A percentile compares a stretch with the other conserved stretches of the same genome.
Evolutionary conservation across 768 basidiomycete species (phyloP).

Genomic region (Paxillus rubicundulus): DNA sequence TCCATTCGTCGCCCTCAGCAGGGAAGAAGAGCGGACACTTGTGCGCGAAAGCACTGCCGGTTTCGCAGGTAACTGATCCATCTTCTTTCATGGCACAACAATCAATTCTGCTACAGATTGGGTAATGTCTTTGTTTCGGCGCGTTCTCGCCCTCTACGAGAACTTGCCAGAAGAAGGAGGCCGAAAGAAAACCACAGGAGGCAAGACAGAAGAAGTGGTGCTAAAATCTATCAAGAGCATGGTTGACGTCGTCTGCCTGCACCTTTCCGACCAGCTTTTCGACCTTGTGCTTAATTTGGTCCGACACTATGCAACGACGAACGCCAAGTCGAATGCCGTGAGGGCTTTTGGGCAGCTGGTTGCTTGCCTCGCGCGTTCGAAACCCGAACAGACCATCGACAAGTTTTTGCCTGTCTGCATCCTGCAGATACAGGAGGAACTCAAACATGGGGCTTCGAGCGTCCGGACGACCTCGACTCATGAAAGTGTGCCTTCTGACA

Average conservation of each 20-base stretch:
- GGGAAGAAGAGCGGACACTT: constrained; percentile 67
- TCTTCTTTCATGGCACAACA: neutral
- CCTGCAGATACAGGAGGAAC: constrained; percentile 75
- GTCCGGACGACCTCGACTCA: constrained; percentile 76
- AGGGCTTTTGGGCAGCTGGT: constrained; percentile 87
- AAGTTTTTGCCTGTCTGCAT: constrained; percentile 80
- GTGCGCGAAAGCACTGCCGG: constrained; percentile 75
- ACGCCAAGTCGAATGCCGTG: constrained; percentile 89
- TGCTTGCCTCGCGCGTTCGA: constrained; percentile 75
- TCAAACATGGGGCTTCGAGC: constrained; percentile 88
- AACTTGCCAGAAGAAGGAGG: constrained; percentile 96
- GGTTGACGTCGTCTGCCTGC: constrained; percentile 77
- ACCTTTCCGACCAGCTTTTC: constrained; percentile 63
- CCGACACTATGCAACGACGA: constrained; percentile 84
- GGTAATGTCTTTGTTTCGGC: constrained; percentile 74
- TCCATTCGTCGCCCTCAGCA: constrained; percentile 41
- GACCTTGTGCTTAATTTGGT: constrained; percentile 83
- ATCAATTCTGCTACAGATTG: constrained; percentile 50
- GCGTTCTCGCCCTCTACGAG: constrained; percentile 80
- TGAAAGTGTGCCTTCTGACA: constrained; percentile 75
- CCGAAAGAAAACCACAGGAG: constrained; percentile 77
- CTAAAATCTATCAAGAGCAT: constrained; percentile 78
- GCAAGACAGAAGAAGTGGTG: constrained; percentile 73
- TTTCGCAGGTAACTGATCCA: constrained; percentile 58
- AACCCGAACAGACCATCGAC: constrained; percentile 70